Evolutionary conservation across 2,329 filamentous ascomycete genomes (phyloP).

Genomic region (Dothiorella sarmentorum): DNA sequence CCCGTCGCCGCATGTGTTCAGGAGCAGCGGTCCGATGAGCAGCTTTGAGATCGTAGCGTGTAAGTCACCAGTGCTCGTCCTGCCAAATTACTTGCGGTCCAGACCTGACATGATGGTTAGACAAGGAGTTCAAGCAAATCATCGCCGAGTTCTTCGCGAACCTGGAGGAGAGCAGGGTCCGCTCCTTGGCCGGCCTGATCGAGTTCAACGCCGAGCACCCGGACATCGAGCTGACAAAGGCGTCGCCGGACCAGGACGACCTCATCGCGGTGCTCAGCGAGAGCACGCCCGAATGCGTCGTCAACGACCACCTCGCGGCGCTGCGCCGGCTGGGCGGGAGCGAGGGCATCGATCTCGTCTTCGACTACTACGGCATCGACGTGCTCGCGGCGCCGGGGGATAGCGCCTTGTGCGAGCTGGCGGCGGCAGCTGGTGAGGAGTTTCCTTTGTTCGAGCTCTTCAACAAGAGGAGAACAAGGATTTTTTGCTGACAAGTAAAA

Average conservation of each 20-base stretch:
- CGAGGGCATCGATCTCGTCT: conserved; percentile 33
- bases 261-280: conserved; percentile 33
- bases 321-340: conserved; percentile 30
- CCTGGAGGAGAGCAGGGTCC: conserved; percentile 31
- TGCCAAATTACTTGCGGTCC: neutral
- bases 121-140: conserved; percentile 35
- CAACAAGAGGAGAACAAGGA: too few species aligned
- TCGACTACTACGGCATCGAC: conserved; percentile 30
- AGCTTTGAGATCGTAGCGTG: conserved; percentile 37
- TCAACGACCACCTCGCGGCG: conserved; percentile 27
- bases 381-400: conserved; percentile 35
- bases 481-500: too few species aligned
- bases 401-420: conserved; percentile 33
- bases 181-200: conserved; percentile 36
- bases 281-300: conserved; percentile 16
- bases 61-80: conserved; percentile 23
- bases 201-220: conserved; percentile 38
- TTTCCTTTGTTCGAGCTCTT: too few species aligned
- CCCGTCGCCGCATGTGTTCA: conserved; percentile 29
- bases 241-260: conserved; percentile 35
- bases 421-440: conserved; percentile 30
- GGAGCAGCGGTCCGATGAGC: conserved; percentile 29
- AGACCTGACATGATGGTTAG: conserved; percentile 18
- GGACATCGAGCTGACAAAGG: conserved; percentile 31
- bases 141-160: conserved; percentile 34